Evolutionary conservation across 1,139 yeast species (phyloP).

Genomic region (Yamadazyma conglobata): DNA sequence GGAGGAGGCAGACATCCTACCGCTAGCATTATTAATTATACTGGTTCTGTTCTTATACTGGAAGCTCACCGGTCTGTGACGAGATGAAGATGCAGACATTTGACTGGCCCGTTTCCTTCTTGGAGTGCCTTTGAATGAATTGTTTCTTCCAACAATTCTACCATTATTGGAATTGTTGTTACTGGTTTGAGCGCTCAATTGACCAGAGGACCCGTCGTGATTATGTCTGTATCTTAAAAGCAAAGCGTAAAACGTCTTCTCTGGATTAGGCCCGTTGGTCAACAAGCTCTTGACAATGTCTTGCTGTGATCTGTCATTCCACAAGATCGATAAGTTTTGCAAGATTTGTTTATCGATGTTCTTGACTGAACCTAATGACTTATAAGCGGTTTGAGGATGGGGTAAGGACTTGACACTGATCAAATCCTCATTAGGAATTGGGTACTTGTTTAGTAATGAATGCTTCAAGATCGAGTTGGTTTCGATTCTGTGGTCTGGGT

Average conservation of each 20-base stretch:
- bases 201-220: constrained; percentile 29
- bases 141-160: constrained; percentile 16
- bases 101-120: constrained; percentile 43
- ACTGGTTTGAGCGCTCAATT: constrained; percentile 16
- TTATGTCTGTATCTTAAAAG: constrained; percentile 53
- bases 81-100: constrained; percentile 52
- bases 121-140: constrained; percentile 26
- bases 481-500: constrained; percentile 71
- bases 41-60: constrained; percentile 36
- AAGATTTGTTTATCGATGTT: constrained; percentile 62
- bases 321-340: constrained; percentile 64
- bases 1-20: constrained; percentile 29
- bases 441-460: constrained; percentile 67
- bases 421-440: constrained; percentile 48
- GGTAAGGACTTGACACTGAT: constrained; percentile 54
- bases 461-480: constrained; percentile 76
- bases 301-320: constrained; percentile 65
- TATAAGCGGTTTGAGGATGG: constrained; percentile 58
- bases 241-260: constrained; percentile 72
- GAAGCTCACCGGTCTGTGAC: constrained; percentile 56
- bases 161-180: constrained; percentile 21
- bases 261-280: constrained; percentile 60
- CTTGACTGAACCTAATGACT: constrained; percentile 43
- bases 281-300: constrained; percentile 55
- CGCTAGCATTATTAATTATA: constrained; percentile 20